A percentile compares a stretch with the other conserved stretches of the same genome.
These are phyloP conservation scores for Venturia oleaginea DNA, from an alignment of 2,329 filamentous ascomycete species.

Conservation along the genomic window DNA sequence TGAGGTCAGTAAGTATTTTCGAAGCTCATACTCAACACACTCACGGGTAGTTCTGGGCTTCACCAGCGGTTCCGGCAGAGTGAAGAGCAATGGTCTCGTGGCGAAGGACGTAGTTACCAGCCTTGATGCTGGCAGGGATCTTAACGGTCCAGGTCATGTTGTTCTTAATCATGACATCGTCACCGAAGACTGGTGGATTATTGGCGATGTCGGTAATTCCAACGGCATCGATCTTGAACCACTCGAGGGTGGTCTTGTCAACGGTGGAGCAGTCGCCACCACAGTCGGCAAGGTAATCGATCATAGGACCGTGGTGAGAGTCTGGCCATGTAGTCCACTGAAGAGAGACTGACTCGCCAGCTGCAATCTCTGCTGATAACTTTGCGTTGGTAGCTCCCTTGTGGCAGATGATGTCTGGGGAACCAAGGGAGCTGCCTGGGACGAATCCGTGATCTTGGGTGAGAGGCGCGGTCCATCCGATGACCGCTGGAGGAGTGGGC, in stretches of 20 bases:
- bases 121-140: constrained; percentile 43
- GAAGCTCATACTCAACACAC: background rate
- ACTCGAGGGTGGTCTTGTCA: constrained; percentile 44
- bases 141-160: constrained; percentile 40
- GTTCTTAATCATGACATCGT: constrained; percentile 43
- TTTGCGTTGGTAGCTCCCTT: constrained; percentile 43
- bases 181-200: constrained; percentile 39
- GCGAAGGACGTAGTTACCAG: constrained; percentile 51
- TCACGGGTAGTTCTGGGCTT: constrained; percentile 36
- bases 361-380: constrained; percentile 51
- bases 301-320: constrained; percentile 53
- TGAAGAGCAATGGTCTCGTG: constrained; percentile 55
- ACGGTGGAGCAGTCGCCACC: constrained; percentile 45
- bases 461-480: constrained; percentile 13
- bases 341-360: constrained; percentile 36
- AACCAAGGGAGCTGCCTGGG: background rate
- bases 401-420: constrained; percentile 52
- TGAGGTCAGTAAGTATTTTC: background rate
- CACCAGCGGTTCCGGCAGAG: constrained; percentile 35
- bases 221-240: constrained; percentile 54
- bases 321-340: constrained; percentile 57
- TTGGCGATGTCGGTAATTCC: constrained; percentile 29
- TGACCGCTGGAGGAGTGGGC: constrained; percentile 13
- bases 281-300: constrained; percentile 55
- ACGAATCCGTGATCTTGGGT: constrained; percentile 12